Evolutionary conservation across 1,284 basidiomycete genomes (phyloP).

Genomic region (Ustilago xerochloae): DNA sequence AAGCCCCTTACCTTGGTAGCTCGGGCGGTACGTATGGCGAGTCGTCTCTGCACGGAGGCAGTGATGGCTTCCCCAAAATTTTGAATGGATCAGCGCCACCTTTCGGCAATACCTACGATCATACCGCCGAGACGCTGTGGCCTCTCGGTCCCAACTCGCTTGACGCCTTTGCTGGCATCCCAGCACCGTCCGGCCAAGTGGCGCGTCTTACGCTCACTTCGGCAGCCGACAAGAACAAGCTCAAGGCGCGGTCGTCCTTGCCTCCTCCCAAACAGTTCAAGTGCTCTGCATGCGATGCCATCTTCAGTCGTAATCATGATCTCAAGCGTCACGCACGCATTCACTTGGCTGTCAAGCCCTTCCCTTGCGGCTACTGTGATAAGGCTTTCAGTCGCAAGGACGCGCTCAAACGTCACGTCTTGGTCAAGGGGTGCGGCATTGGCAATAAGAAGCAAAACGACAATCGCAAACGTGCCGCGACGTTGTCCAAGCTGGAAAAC

Average conservation of each 20-base stretch:
- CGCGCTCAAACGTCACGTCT: constrained; percentile 58
- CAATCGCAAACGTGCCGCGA: constrained; percentile 33
- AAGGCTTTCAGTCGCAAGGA: constrained; percentile 63
- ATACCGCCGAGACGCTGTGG: constrained; percentile 32
- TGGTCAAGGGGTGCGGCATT: constrained; percentile 56
- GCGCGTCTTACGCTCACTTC: constrained; percentile 39
- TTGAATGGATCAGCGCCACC: constrained; percentile 11
- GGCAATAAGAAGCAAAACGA: constrained; percentile 50
- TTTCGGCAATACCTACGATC: constrained; percentile 24
- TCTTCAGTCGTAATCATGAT: constrained; percentile 64
- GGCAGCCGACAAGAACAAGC: constrained; percentile 26
- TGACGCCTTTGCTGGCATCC: constrained; percentile 44
- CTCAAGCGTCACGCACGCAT: constrained; percentile 64
- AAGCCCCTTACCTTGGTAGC: constrained; percentile 18
- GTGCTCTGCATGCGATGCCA: constrained; percentile 58
- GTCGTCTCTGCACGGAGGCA: constrained; percentile 12
- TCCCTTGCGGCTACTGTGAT: constrained; percentile 55
- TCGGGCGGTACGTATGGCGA: constrained; percentile 22
- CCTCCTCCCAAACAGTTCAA: constrained; percentile 54
- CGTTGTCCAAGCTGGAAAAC: constrained; percentile 40
- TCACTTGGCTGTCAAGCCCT: constrained; percentile 63
- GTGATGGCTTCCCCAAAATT: constrained; percentile 23
- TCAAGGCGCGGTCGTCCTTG: constrained; percentile 29
- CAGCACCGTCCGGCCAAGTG: constrained; percentile 15
- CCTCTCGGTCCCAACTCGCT: constrained; percentile 39